Percentiles rank a stretch among this genome's conserved stretches.
Conservation (phyloP, 2,329 filamentous ascomycete genomes). For the Trichoderma sp. region DNA sequence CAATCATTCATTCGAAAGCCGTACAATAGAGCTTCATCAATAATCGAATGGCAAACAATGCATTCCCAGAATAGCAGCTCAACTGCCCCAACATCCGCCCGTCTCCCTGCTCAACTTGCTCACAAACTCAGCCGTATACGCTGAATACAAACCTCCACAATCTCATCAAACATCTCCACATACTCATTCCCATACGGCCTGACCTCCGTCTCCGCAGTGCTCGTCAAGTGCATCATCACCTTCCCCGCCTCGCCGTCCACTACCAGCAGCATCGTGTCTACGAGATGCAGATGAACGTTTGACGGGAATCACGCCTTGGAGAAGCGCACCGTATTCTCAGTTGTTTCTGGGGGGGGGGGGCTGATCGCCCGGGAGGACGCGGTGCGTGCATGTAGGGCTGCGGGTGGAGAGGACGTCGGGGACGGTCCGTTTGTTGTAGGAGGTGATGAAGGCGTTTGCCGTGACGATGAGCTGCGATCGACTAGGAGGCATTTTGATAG, state of each 20-base stretch:
- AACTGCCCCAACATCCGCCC: not conserved
- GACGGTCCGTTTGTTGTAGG: not conserved
- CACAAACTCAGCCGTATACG: not conserved
- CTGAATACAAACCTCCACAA: not conserved
- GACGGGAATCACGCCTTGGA: not conserved
- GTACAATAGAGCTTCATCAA: not conserved
- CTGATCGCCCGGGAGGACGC: not conserved
- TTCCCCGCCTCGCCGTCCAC: not conserved
- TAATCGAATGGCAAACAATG: not conserved
- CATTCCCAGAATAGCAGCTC: not conserved
- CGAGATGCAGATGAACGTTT: not conserved
- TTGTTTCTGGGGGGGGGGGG: not conserved
- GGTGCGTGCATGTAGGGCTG: not conserved
- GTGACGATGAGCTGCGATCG: not conserved
- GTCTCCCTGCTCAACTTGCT: not conserved
- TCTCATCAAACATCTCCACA: not conserved
- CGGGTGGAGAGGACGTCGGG: not conserved
- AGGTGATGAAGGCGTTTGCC: not conserved
- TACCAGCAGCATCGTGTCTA: not conserved
- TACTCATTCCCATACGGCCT: not conserved
- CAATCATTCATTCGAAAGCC: not conserved
- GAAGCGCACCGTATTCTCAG: not conserved
- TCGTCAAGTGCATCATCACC: not conserved
- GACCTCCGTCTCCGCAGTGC: not conserved
- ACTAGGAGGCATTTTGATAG: not conserved